Evolutionary conservation across 2,329 filamentous ascomycete genomes (phyloP).

Genomic region (Epichloe amarillans): DNA sequence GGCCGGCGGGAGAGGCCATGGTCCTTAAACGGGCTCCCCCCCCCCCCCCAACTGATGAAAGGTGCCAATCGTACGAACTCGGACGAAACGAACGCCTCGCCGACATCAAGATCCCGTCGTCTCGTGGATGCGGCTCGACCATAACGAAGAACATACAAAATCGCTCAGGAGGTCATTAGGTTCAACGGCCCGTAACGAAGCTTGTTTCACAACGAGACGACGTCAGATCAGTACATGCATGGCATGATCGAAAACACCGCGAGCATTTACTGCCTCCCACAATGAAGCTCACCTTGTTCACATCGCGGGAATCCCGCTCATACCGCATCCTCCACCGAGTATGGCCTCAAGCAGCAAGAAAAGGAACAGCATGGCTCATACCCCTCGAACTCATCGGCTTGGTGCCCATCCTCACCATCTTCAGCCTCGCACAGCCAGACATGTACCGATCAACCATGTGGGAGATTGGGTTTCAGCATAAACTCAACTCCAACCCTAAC

Average conservation of each 20-base stretch:
- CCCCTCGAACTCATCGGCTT: slow-evolving; percentile 51
- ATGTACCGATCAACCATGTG: slow-evolving; percentile 60
- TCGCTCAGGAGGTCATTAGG: neutral
- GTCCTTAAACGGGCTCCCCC: slow-evolving; percentile 7
- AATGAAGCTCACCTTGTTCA: slow-evolving; percentile 2
- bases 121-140: neutral
- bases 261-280: neutral
- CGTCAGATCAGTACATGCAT: neutral
- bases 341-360: slow-evolving; percentile 38
- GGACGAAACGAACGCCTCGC: neutral
- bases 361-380: slow-evolving; percentile 50
- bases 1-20: neutral
- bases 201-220: neutral
- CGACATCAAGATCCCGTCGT: neutral
- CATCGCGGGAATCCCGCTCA: slow-evolving; percentile 8
- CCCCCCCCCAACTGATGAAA: slow-evolving; percentile 8
- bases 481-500: slow-evolving; percentile 61
- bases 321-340: slow-evolving; percentile 46
- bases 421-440: slow-evolving; percentile 60
- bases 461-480: slow-evolving; percentile 55
- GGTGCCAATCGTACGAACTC: neutral
- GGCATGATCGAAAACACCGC: neutral
- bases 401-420: slow-evolving; percentile 54
- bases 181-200: neutral
- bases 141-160: neutral